Evolutionary conservation across 1,139 yeast genomes (phyloP), one percentile per base, ranked within the genome.

Genomic region (Magnusiomyces ingens): DNA sequence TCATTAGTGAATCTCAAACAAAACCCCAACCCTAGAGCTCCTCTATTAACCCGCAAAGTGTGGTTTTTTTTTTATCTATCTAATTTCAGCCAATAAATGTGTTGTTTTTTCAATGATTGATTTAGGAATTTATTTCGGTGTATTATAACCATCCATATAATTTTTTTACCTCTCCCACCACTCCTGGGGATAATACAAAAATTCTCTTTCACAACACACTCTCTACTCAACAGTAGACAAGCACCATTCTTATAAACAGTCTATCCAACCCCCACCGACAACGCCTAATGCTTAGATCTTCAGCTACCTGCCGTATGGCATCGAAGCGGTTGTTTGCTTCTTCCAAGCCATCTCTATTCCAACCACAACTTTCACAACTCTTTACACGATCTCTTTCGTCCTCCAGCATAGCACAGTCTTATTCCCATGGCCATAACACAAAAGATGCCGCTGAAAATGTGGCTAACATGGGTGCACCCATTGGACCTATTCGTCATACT

Each of bases 401-500:
- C 21, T 44, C 55, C 35, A 50, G 52, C 52, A 50, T 52, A 29
- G 18, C 48, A 38, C 37, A 21, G 15, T 46, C 52, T 45, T 45
- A 52, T 44, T 13, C 55, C 42, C 52, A 53, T 43, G 51, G 49
- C 36, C 49, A 49, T 11, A 53, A 52, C 52, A 55, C 55, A 3
- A 53, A 53, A 43, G 51, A 55, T 38, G 52, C 58, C 17, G 52
- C 51, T 40, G 56, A 54, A 40, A 59, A 61, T 47, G 68, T 67
- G 45, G 58, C 60, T 18, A 60, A 60, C 35, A 53, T 59, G 57
- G 64, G 62, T 38, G 59, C 64, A 47, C 70, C 72, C 45, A 67
- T 69, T 54, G 72, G 72, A 47, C 58, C 63, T 52, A 71, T 71
- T 38, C 55, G 62, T 50, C 67, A 64, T 58, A 60, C 62, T 45